Percentiles rank a stretch among this genome's conserved stretches.
phyloP scores from a whole-genome alignment of 1,284 basidiomycete species.

The Cryptococcus hybrid region DNA sequence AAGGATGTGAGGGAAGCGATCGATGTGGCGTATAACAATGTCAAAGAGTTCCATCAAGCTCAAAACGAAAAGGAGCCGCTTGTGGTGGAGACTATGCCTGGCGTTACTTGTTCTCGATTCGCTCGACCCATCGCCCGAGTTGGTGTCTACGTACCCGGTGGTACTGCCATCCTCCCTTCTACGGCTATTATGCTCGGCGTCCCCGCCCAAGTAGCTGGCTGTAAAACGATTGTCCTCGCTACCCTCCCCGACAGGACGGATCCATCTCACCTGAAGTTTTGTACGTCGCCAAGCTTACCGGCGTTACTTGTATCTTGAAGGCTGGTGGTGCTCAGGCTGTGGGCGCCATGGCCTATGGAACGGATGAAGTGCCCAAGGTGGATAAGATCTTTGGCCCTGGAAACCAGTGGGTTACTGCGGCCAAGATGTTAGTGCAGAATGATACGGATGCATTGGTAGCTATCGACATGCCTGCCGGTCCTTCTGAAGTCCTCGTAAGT shows the following conservation, averaged over 20 bases:
- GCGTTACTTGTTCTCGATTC: constrained; percentile 92
- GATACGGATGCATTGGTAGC: constrained; percentile 96
- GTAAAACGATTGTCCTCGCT: constrained; percentile 87
- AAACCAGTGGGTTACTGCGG: constrained; percentile 99
- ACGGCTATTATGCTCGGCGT: constrained; percentile 98
- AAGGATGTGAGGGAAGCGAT: constrained; percentile 74
- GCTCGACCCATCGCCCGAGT: constrained; percentile 91
- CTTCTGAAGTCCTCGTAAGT: constrained; percentile 91
- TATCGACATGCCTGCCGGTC: constrained; percentile 99
- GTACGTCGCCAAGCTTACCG: constrained; percentile 86
- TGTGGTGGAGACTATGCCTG: constrained; percentile 95
- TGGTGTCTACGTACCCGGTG: constrained; percentile 96
- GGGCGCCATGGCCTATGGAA: constrained; percentile 97
- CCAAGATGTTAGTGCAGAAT: constrained; percentile 99
- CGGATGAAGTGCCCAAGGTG: constrained; percentile 93
- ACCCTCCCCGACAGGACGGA: constrained; percentile 88
- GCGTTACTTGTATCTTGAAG: constrained; percentile 82
- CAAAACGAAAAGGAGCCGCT: constrained; percentile 72
- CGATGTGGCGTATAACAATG: constrained; percentile 88
- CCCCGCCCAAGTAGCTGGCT: constrained; percentile 96
- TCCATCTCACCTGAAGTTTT: constrained; percentile 91
- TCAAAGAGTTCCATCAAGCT: constrained; percentile 84
- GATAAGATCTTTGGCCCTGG: constrained; percentile 99
- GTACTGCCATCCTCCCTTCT: constrained; percentile 92
- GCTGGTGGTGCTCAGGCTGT: constrained; percentile 97